Evolutionary conservation across 805 yeast species (phyloP).

Genomic region (Saccharomycopsis sp.): DNA sequence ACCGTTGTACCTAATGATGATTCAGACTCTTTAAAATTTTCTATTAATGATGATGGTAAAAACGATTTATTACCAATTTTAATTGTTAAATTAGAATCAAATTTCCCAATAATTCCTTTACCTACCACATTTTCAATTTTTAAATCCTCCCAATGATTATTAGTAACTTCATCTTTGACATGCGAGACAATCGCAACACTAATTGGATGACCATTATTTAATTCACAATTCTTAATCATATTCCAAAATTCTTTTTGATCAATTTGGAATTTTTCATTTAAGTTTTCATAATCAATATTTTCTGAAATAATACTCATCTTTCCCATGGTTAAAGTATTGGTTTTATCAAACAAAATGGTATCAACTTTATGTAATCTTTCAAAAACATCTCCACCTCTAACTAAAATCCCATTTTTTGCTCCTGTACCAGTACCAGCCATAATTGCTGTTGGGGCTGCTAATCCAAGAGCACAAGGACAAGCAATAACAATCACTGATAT

Average conservation of each 20-base stretch:
- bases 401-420: conserved; percentile 77
- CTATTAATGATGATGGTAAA: conserved; percentile 34
- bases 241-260: conserved; percentile 16
- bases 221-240: conserved; percentile 37
- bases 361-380: conserved; percentile 60
- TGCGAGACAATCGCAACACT: conserved; percentile 5
- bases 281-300: conserved; percentile 38
- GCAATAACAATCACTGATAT: conserved; percentile 95
- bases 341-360: conserved; percentile 79
- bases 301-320: conserved; percentile 40
- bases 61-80: conserved; percentile 48
- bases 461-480: conserved; percentile 96
- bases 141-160: conserved; percentile 12
- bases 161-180: neutral
- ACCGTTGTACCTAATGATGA: conserved; percentile 11
- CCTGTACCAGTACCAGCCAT: conserved; percentile 99
- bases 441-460: conserved; percentile 97
- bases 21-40: conserved; percentile 7
- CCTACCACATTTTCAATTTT: conserved; percentile 28
- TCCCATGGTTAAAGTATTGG: conserved; percentile 91
- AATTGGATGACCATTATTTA: conserved; percentile 73
- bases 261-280: conserved; percentile 27
- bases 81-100: conserved; percentile 25
- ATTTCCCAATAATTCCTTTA: conserved; percentile 26
- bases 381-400: conserved; percentile 86